These are phyloP conservation scores for Cadophora luteo-olivacea DNA, from an alignment of 2,329 filamentous ascomycete genomes.

Conservation along the genomic window DNA sequence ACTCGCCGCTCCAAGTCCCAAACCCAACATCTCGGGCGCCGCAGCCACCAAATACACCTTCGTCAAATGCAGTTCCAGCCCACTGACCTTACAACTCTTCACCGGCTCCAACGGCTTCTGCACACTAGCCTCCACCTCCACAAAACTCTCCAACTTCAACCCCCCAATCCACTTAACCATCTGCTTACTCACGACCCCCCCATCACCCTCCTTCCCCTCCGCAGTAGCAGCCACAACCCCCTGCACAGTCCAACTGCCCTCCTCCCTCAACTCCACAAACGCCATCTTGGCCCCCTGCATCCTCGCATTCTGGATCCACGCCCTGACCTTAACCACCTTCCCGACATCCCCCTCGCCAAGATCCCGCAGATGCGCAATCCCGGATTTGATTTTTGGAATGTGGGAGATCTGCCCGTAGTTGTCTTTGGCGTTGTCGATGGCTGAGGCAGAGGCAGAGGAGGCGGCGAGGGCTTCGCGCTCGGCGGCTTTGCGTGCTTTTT, in stretches of 20 bases:
- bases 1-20: constrained; percentile 63
- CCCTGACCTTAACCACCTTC: constrained; percentile 77
- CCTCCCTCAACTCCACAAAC: constrained; percentile 84
- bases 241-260: constrained; percentile 80
- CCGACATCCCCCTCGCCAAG: constrained; percentile 70
- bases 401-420: constrained; percentile 79
- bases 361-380: constrained; percentile 65
- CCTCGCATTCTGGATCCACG: constrained; percentile 85
- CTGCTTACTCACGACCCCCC: constrained; percentile 71
- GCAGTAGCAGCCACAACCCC: constrained; percentile 73
- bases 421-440: constrained; percentile 72
- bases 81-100: constrained; percentile 81
- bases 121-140: constrained; percentile 80
- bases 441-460: constrained; percentile 66
- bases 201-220: constrained; percentile 51
- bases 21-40: constrained; percentile 61
- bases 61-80: constrained; percentile 85
- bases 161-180: constrained; percentile 93
- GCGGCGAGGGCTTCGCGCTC: constrained; percentile 76
- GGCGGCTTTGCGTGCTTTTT: constrained; percentile 75
- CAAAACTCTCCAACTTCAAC: constrained; percentile 80
- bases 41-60: constrained; percentile 81
- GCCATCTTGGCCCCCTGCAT: constrained; percentile 90
- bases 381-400: constrained; percentile 59
- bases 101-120: constrained; percentile 86